Evolutionary conservation across 2,329 filamentous ascomycete genomes (phyloP), one percentile per base, ranked within the genome.

Genomic region (Penicillium decumbens): DNA sequence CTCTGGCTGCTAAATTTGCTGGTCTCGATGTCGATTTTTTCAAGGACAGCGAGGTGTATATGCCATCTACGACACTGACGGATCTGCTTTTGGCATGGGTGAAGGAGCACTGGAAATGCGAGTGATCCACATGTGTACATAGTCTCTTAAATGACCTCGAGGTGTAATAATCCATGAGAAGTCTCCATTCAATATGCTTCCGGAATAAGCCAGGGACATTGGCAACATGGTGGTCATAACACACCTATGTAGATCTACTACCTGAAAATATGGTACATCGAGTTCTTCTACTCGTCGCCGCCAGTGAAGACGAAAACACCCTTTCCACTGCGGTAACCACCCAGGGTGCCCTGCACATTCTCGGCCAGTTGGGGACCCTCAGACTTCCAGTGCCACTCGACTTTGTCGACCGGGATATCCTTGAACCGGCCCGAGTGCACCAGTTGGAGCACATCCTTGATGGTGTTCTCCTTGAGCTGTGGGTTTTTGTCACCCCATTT

Each of bases 291-390:
- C 57, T 57, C 60, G 45, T 70, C 69, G 13, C 67, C 66, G 8
- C 66, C 75, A 23, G 80, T 80, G 70, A 93, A 97, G 4, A 92
- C 80, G 68, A 97, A 93, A 3, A 98, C 81, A 0, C 90, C 87
- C 76, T 98, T 98, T 9, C 91, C 92, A 57, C 82, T 81, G 64
- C 90, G 82, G 68, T 88, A 97, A 0, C 92, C 93, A 48, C 85
- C 79, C 39, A 97, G 74, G 1, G 91, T 93, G 8, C 87, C 87
- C 67, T 91, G 87, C 2, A 95, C 88, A 4, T 88, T 88, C 35
- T 82, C 77, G 49, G 81, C 81, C 48, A 98, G 72, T 43, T 78
- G 77, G 5, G 82, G 75, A 49, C 84, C 82, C 61, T 86, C 81
- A 0, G 89, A 95, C 18, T 89, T 84, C 81, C 86, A 90, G 35